phyloP scores from a whole-genome alignment of 441 rosid species.

The Omphalea diandra region DNA sequence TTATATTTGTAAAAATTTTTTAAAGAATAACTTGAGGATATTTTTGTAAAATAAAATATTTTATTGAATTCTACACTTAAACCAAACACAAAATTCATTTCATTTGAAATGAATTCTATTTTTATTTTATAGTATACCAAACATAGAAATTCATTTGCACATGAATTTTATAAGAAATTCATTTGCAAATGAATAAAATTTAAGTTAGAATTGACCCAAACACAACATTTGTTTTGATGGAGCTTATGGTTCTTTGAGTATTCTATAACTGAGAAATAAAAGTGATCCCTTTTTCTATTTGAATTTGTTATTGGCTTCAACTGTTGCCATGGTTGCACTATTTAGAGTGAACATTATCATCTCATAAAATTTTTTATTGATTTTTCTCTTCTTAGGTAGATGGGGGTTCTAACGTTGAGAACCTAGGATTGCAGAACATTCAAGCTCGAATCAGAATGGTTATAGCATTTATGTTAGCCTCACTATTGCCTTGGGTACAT shows the following conservation, averaged over 20 bases:
- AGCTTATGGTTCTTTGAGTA: neutral
- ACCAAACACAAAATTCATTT: no score
- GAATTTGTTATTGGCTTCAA: neutral
- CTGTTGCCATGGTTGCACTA: neutral
- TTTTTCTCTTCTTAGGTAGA: constrained; percentile 57
- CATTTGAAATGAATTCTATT: no score
- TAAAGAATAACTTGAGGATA: no score
- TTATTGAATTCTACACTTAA: no score
- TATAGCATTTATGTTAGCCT: constrained; percentile 90
- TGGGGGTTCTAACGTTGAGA: constrained; percentile 88
- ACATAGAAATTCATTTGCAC: no score
- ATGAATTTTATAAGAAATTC: no score
- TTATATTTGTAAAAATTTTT: no score
- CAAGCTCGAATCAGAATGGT: constrained; percentile 99
- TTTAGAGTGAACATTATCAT: neutral
- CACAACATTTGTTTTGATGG: no score
- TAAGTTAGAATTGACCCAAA: no score
- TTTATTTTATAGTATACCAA: no score
- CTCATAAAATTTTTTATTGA: neutral
- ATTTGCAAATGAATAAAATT: no score
- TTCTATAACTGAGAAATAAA: neutral
- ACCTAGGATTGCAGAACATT: constrained; percentile 93
- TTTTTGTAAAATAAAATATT: no score
- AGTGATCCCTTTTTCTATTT: neutral
- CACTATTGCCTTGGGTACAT: constrained; percentile 97